Base-by-base conservation (phyloP, 2,329 filamentous ascomycete species). In the Xylariales sp. region DNA sequence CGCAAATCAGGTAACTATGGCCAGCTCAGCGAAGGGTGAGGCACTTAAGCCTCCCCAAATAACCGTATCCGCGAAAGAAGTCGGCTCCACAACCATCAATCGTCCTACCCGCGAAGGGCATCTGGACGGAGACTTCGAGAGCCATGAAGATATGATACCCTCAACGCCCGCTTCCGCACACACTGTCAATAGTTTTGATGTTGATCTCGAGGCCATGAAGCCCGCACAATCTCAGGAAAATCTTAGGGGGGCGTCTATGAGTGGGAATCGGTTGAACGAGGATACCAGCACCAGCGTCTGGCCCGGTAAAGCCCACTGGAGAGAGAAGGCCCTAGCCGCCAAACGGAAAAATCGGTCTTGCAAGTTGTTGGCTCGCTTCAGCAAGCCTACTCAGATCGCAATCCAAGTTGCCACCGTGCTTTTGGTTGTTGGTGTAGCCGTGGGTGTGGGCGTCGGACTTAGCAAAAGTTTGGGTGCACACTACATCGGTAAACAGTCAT, bases 251-350 rank as follows among this genome's bases (percentile, higher is more conserved):
- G 79, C 79, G 5, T 73, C 77, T n/a, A 64, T 74, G 67, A 32
- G 74, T 64, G 76, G 75, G 18, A 78, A 74, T 46, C 75, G 76
- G 36, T 83, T 45, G 62, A 81, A 23, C 23, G 36, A 39, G 8
- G 8, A 81, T 67, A 78, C 76, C 58, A 86, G 89, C 68, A 85
- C 83, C 73, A 81, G 84, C 52, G 86, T 89, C 18, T 90, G 88
- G 88, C 88, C 88, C 5, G 84, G 85, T 64, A 84, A 87, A 74
- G 82, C 84, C 30, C 84, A 89, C 75, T 89, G 88, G 87, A 86
- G 85, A 77, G 81, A 83, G 68, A 87, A 88, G 80, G 86, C 86
- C 68, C 86, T 85, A 78, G 83, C 81, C 10, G 85, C 85, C 67
- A 87, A 87, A 80, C 81, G 81, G 70, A 84, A 83, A 67, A 80